A percentile compares a stretch with the other conserved stretches of the same genome.
Evolutionary conservation across 345 rosid species (phyloP).

Genomic region (Lepidium africanum): DNA sequence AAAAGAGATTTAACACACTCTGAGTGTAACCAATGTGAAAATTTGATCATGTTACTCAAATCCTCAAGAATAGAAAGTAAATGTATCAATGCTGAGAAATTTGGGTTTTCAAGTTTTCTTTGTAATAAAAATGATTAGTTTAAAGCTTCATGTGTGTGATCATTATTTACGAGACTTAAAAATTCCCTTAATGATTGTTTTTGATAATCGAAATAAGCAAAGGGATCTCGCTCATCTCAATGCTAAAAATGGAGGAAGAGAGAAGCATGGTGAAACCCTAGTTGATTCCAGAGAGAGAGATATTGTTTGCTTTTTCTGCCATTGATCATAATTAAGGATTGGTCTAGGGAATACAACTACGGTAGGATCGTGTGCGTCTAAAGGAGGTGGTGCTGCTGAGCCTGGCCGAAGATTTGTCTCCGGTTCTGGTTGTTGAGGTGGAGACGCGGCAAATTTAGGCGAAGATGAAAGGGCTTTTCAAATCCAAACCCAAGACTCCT

Average conservation of each 20-base stretch:
- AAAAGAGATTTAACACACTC: background rate
- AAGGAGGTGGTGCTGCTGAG: conserved; percentile 16
- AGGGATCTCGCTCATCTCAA: background rate
- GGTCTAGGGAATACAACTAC: background rate
- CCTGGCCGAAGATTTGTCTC: background rate
- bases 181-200: too few species aligned
- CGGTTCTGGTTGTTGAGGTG: background rate
- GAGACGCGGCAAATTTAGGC: background rate
- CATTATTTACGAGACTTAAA: background rate
- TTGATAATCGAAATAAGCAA: background rate
- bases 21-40: background rate
- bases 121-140: background rate
- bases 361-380: conserved; percentile 27
- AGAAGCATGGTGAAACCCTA: background rate
- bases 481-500: conserved; percentile 80
- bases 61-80: too few species aligned
- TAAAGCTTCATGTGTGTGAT: background rate
- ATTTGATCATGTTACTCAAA: too few species aligned
- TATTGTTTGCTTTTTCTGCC: background rate
- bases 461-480: conserved; percentile 79
- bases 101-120: background rate
- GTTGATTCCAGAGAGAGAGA: background rate
- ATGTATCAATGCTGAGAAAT: too few species aligned
- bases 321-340: background rate
- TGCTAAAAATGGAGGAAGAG: background rate